Evolutionary conservation across 2,329 filamentous ascomycete genomes (phyloP), one percentile per base, ranked within the genome.

Genomic region (Trichoderma sp.): DNA sequence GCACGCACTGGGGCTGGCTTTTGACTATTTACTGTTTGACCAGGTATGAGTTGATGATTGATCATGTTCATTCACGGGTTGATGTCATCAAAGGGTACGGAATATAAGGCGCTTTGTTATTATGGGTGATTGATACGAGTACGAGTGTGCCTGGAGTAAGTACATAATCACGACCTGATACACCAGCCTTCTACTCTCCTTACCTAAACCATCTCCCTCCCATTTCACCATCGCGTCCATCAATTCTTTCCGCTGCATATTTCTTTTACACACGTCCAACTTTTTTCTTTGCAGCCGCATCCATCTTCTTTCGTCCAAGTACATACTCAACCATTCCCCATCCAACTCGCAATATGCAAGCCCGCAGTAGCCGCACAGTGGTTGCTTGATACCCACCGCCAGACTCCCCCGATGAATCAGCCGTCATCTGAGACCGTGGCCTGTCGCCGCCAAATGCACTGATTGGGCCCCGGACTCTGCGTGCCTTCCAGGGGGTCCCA

Each of bases 341-440:
- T 47, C 17, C 43, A 47, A 47, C 28, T 26, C 28, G 9, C 57
- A 20, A 32, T 32, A 32, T 32, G 20, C n/a, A 36, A 47, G 36
- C 36, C 61, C 61, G 61, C 36, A 64, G 61, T 47, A 43, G 61
- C 61, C 34, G 61, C 36, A 64, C 57, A 30, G 61, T 43, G 36
- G 20, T 20, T 64, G 61, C 61, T 26, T 23, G 47, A 36, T 17
- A 36, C 13, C 47, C 47, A 39, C 63, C 28, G 63, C 63, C n/a
- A 12, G 50, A 53, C 64, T 26, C 26, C 62, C 43, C 20, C 64
- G 50, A 67, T 67, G 64, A 67, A 67, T 67, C 64, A 67, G 50
- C 53, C 53, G 57, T 68, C 66, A 68, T 68, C 66, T 68, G 66
- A 68, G 66, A 39, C 55, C 26, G 23, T 68, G 66, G 55, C 55